These are phyloP conservation scores for Eucalyptus urophylla DNA, from an alignment of 345 rosid species.

Conservation along the genomic window DNA sequence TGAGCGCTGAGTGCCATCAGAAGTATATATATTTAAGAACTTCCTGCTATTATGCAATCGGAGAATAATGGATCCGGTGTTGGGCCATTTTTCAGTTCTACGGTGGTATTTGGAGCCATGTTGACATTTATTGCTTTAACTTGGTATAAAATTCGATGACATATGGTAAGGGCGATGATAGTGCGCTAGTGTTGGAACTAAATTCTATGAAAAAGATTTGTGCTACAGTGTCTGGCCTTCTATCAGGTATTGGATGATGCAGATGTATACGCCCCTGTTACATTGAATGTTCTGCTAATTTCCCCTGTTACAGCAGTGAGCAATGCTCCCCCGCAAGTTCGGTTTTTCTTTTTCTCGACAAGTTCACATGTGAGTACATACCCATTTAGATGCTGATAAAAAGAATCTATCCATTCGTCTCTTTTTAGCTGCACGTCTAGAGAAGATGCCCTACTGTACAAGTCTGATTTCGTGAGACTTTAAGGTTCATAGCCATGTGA, in stretches of 20 bases:
- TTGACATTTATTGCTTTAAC: background rate
- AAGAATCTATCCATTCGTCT: background rate
- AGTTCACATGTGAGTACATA: background rate
- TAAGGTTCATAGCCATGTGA: background rate
- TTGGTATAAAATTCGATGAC: background rate
- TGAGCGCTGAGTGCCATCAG: conserved; percentile 64
- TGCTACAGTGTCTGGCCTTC: conserved; percentile 83
- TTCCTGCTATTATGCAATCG: conserved; percentile 83
- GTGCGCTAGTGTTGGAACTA: conserved; percentile 67
- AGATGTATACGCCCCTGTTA: background rate
- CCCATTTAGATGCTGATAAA: background rate
- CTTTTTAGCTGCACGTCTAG: background rate
- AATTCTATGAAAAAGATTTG: conserved; percentile 86
- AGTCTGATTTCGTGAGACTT: background rate
- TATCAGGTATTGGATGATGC: conserved; percentile 42
- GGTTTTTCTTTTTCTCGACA: background rate
- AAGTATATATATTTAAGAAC: conserved; percentile 82
- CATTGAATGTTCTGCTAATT: background rate
- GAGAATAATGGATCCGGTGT: conserved; percentile 76
- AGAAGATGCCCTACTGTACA: background rate
- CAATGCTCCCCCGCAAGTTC: background rate
- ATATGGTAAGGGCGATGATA: conserved; percentile 81
- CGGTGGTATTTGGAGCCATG: background rate
- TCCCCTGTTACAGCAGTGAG: background rate
- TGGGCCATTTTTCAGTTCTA: background rate